Evolutionary conservation across 2,329 filamentous ascomycete species (phyloP).

Genomic region (Neofusicoccum sp.): DNA sequence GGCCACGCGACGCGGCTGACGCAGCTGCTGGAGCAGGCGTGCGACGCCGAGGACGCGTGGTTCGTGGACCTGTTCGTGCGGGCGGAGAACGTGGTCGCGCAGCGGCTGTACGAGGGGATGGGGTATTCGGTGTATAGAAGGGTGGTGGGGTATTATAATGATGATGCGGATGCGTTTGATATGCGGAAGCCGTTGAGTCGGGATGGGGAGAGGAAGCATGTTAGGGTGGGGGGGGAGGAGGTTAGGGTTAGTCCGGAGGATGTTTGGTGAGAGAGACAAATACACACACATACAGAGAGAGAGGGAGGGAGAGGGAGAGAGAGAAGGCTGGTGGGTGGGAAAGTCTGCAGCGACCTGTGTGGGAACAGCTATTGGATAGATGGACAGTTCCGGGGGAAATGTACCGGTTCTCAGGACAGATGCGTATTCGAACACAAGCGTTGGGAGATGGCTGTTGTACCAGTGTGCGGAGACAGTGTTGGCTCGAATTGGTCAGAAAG

Average conservation of each 20-base stretch:
- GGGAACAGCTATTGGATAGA: too few relatives aligned
- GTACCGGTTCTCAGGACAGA: too few relatives aligned
- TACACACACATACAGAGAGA: too few relatives aligned
- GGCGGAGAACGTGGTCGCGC: constrained; percentile 83
- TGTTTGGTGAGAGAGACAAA: constrained; percentile 67
- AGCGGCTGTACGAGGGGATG: constrained; percentile 85
- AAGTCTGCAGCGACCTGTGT: background rate
- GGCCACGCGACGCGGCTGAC: constrained; percentile 86
- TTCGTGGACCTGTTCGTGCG: constrained; percentile 96
- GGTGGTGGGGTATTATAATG: constrained; percentile 90
- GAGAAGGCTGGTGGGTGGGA: background rate
- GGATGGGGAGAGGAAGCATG: constrained; percentile 74
- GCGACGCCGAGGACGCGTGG: constrained; percentile 82
- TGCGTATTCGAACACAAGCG: too few relatives aligned
- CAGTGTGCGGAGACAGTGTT: too few relatives aligned
- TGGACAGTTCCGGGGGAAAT: too few relatives aligned
- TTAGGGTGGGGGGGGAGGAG: constrained; percentile 78
- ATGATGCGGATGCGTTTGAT: constrained; percentile 94
- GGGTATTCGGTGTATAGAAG: constrained; percentile 87
- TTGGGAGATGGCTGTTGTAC: too few relatives aligned
- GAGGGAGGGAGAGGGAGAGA: background rate
- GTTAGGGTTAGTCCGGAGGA: constrained; percentile 79
- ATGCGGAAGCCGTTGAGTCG: constrained; percentile 91
- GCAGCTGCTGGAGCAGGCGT: constrained; percentile 77
- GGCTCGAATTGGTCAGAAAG: too few relatives aligned